Conservation (phyloP, 257 asterid species). For the Nicotiana obtusifolia region DNA sequence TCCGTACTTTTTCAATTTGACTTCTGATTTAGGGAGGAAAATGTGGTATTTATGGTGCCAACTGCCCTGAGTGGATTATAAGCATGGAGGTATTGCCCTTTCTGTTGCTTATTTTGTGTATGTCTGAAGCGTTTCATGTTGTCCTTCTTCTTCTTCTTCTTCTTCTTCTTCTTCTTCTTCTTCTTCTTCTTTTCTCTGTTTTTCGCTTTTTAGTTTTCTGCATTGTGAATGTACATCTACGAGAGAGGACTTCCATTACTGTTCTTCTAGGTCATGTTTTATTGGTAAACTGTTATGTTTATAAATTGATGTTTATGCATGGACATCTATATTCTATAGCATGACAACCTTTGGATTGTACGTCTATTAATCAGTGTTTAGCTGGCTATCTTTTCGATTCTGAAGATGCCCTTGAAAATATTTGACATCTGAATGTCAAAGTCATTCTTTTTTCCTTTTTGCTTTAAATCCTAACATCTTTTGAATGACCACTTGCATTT, state of each 20-base stretch:
- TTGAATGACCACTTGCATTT: neutral
- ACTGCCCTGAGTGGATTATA: slow-evolving; percentile 88
- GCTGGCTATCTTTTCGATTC: neutral
- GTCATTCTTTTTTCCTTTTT: neutral
- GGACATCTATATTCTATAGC: neutral
- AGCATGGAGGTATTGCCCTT: slow-evolving; percentile 74
- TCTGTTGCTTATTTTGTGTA: neutral
- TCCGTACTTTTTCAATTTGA: neutral
- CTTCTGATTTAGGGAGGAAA: slow-evolving; percentile 61
- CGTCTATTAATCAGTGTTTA: neutral
- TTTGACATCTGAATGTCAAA: neutral
- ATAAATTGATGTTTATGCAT: neutral
- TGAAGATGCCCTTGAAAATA: neutral
- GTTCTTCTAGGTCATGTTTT: neutral
- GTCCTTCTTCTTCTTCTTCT: neutral
- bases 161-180: no score
- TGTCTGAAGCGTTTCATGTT: neutral
- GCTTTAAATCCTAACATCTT: neutral
- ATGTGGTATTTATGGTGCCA: slow-evolving; percentile 95
- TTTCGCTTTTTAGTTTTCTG: neutral
- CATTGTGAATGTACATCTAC: neutral
- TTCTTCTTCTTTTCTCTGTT: neutral
- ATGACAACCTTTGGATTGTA: neutral
- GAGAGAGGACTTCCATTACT: neutral
- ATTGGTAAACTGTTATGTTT: neutral